These are phyloP conservation scores for Tilletia caries DNA, from an alignment of 1,284 basidiomycete genomes.

Conservation along the genomic window DNA sequence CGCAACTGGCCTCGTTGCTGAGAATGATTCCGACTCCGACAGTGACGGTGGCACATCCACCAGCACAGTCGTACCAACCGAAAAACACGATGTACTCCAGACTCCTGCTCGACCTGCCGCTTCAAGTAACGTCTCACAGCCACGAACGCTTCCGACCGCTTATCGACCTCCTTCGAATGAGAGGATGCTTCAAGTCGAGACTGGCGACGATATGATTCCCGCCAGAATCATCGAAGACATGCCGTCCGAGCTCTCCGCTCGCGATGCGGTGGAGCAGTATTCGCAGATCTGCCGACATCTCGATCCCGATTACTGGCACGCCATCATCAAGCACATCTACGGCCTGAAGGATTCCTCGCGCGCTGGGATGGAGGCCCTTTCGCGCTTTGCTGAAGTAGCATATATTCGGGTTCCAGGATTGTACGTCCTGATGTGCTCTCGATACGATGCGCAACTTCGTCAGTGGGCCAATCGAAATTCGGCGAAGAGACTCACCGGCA, in stretches of 20 bases:
- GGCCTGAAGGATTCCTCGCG: neutral
- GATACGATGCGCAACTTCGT: neutral
- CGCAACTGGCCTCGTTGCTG: too few species aligned
- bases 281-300: constrained; percentile 6
- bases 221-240: neutral
- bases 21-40: too few species aligned
- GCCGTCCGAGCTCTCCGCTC: neutral
- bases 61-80: too few species aligned
- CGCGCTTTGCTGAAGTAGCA: constrained; percentile 2
- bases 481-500: neutral
- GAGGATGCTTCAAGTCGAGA: neutral
- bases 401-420: neutral
- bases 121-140: too few species aligned
- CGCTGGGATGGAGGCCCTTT: constrained; percentile 7
- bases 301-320: constrained; percentile 3
- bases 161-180: neutral
- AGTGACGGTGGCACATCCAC: too few species aligned
- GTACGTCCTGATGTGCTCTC: constrained; percentile 3
- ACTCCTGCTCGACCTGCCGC: too few species aligned
- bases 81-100: too few species aligned
- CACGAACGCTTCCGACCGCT: too few species aligned
- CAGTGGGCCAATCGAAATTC: neutral
- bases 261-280: constrained; percentile 1
- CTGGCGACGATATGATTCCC: neutral
- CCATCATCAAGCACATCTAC: neutral